These are phyloP conservation scores for Edaphochlamys debaryana DNA, from an alignment of 139 green algal genomes.

Conservation along the genomic window DNA sequence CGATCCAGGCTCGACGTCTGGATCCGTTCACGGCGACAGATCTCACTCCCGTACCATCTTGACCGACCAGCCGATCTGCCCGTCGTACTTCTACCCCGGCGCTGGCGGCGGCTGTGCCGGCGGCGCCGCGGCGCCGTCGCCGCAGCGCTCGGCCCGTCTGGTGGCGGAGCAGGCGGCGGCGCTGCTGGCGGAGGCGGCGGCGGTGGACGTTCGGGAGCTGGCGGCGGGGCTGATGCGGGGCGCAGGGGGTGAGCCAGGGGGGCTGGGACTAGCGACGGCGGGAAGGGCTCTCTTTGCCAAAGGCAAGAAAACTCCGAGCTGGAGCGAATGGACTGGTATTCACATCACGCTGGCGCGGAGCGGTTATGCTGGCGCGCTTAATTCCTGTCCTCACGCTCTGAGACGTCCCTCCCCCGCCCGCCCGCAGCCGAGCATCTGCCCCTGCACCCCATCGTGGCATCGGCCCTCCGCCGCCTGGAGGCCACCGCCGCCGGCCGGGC, in stretches of 20 bases:
- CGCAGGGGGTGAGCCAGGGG: background rate
- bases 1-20: too few species aligned
- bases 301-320: background rate
- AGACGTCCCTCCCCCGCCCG: too few species aligned
- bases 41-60: too few species aligned
- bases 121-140: background rate
- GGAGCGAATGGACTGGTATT: too few species aligned
- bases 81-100: background rate
- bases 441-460: slow-evolving; percentile 13
- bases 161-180: background rate
- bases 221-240: background rate
- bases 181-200: slow-evolving; percentile 17
- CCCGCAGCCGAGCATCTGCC: background rate
- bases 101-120: background rate
- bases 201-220: background rate
- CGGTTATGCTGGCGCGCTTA: too few species aligned
- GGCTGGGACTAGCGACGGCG: background rate
- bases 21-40: too few species aligned
- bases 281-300: background rate
- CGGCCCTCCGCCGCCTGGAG: background rate
- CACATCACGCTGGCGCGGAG: too few species aligned
- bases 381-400: too few species aligned
- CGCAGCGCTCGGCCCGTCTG: too few species aligned
- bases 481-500: background rate
- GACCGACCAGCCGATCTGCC: background rate